Evolutionary conservation across 1,284 basidiomycete genomes (phyloP), one percentile per base, ranked within the genome.

Genomic region (Dichomitus squalens): DNA sequence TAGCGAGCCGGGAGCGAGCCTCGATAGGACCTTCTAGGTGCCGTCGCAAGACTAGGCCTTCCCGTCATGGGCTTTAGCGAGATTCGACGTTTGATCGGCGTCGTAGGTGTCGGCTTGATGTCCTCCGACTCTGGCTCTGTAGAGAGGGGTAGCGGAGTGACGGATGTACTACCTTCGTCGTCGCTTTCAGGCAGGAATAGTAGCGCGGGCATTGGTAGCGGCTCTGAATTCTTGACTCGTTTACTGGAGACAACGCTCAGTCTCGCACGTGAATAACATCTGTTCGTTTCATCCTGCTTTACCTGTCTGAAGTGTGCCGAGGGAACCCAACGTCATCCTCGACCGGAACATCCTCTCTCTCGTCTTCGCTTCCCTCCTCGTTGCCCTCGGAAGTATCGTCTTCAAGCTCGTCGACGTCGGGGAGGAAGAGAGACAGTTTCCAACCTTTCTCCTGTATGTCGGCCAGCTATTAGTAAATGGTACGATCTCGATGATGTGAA

Each of bases 1-100:
- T 73, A 73, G 20, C 72, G 70, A 7, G 64, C 55, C 12, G 69
- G 60, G 1, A 60, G 57, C 12, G 71, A 64, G 16, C 63, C 60
- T 44, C 61, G 53, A 36, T 60, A 61, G 2, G 64, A 57, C 33
- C 5, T 46, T 27, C 36, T 31, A 4, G 36, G 18, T 7, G 44
- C 23, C 6, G 33, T 40, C 11, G 52, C 12, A n/a, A 33, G 34
- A 6, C 31, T 25, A 4, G 41, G 49, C n/a, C 46, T 9, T 12
- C 39, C 35, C 2, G n/a, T 41, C 2, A 34, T 39, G 5, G 51
- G 53, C 4, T 23, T 14, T 3, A 43, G 44, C 1, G 52, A 43
- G 3, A n/a, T 29, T 3, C 5, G 33, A 14, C 38, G 44, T 38
- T 55, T 59, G 12, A 27, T 33, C 18, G 49, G 36, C 7, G 35